Percentiles rank a stretch among this genome's conserved stretches.
Conservation (phyloP, 179 eudicot species). For the Amaranthus tricolor region DNA sequence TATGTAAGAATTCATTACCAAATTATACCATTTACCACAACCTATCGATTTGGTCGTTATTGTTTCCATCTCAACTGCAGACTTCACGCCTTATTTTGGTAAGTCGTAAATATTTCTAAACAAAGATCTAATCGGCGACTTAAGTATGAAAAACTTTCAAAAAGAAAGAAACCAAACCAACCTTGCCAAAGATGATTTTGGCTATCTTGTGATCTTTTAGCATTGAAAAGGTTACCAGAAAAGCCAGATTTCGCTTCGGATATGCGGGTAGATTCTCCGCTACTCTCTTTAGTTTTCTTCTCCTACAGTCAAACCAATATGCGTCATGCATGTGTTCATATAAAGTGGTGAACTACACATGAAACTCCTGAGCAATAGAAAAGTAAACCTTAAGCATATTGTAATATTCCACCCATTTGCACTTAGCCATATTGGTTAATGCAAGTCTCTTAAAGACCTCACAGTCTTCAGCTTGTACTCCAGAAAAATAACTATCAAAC, state of each 20-base stretch:
- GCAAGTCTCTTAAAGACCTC: conserved; percentile 62
- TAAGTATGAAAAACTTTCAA: not conserved
- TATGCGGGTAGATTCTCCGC: conserved; percentile 32
- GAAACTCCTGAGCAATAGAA: not conserved
- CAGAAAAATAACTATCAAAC: conserved; percentile 51
- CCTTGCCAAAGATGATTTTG: conserved; percentile 52
- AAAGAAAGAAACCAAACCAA: conserved; percentile 23
- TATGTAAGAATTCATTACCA: too few relatives aligned
- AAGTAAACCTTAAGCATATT: conserved; percentile 55
- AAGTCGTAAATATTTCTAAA: not conserved
- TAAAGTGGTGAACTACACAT: not conserved
- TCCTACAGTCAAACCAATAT: conserved; percentile 42
- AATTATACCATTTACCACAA: too few relatives aligned
- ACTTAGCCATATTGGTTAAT: conserved; percentile 49
- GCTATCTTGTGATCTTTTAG: conserved; percentile 45
- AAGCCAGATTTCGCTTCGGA: conserved; percentile 40
- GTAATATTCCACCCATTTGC: conserved; percentile 78
- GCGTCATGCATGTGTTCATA: not conserved
- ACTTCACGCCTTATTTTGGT: not conserved
- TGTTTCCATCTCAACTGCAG: not conserved
- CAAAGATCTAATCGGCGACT: not conserved
- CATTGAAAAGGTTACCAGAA: conserved; percentile 34
- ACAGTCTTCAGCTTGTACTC: conserved; percentile 53
- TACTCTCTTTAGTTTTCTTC: conserved; percentile 35
- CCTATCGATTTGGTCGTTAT: not conserved